phyloP scores from a whole-genome alignment of 1,139 yeast genomes.

The Suhomyces chickasaworum region DNA sequence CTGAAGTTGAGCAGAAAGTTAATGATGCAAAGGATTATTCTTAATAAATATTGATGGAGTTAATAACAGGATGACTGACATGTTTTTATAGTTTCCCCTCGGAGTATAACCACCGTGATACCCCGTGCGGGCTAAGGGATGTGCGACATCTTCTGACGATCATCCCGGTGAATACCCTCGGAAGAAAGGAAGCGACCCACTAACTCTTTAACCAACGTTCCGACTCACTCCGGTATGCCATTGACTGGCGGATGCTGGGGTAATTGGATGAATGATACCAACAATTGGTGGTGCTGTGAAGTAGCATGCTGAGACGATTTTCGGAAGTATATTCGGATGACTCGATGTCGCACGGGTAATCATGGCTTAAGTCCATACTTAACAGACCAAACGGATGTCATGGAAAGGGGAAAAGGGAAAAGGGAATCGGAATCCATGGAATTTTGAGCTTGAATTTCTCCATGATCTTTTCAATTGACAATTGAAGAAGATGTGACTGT shows the following conservation, averaged over 20 bases:
- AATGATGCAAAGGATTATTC: not conserved
- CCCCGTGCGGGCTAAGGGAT: conserved; percentile 15
- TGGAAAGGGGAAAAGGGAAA: not conserved
- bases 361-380: no score
- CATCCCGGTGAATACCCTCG: not conserved
- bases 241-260: not conserved
- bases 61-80: not conserved
- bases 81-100: conserved; percentile 1
- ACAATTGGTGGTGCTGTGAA: not conserved
- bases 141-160: conserved; percentile 3
- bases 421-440: no score
- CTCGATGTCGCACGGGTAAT: conserved; percentile 9
- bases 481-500: no score
- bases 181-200: conserved; percentile 5
- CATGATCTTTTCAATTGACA: no score
- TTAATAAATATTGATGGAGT: not conserved
- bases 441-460: no score
- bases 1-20: not conserved
- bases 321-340: conserved; percentile 5
- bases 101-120: conserved; percentile 13
- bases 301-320: not conserved
- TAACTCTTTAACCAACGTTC: not conserved
- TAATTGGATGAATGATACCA: not conserved
- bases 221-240: conserved; percentile 2
- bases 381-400: not conserved